phyloP scores from a whole-genome alignment of 2,329 filamentous ascomycete species.

The Graphium sp. region DNA sequence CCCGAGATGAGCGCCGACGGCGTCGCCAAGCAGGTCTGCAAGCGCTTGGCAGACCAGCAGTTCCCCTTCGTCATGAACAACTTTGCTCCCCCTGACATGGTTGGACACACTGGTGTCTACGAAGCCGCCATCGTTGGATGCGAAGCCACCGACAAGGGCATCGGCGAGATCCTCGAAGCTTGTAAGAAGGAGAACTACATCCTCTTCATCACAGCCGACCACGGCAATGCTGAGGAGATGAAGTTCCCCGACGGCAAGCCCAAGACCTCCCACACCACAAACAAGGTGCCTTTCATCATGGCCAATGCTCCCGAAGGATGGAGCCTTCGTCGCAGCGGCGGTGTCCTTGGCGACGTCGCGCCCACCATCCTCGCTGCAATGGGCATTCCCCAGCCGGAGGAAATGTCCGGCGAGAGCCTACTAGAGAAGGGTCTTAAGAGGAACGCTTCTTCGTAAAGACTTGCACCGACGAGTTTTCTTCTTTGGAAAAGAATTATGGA shows the following conservation, averaged over 20 bases:
- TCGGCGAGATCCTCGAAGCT: slow-evolving; percentile 78
- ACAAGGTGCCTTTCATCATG: slow-evolving; percentile 97
- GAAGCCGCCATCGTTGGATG: slow-evolving; percentile 79
- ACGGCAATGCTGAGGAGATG: slow-evolving; percentile 99
- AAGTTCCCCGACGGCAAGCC: slow-evolving; percentile 88
- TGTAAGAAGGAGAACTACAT: slow-evolving; percentile 90
- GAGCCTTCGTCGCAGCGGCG: slow-evolving; percentile 67
- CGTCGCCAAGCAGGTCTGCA: slow-evolving; percentile 77
- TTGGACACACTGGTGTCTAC: slow-evolving; percentile 95
- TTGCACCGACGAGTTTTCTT: no score
- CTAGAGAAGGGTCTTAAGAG: slow-evolving; percentile 44
- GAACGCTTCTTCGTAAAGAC: no score
- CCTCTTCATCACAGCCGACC: slow-evolving; percentile 90
- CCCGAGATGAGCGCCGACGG: slow-evolving; percentile 90
- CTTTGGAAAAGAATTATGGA: no score
- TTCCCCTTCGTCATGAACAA: slow-evolving; percentile 99
- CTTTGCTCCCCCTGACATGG: slow-evolving; percentile 98
- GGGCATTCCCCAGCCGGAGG: slow-evolving; percentile 77
- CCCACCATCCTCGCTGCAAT: slow-evolving; percentile 85
- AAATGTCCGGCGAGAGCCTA: slow-evolving; percentile 81
- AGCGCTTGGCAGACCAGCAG: slow-evolving; percentile 68
- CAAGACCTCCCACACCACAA: slow-evolving; percentile 95
- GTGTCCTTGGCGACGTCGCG: slow-evolving; percentile 92
- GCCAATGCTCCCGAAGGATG: slow-evolving; percentile 85
- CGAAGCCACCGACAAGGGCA: slow-evolving; percentile 80